Evolutionary conservation across 192 early-diverging fungal genomes (phyloP).

Genomic region (Rhizophagus prolifer): DNA sequence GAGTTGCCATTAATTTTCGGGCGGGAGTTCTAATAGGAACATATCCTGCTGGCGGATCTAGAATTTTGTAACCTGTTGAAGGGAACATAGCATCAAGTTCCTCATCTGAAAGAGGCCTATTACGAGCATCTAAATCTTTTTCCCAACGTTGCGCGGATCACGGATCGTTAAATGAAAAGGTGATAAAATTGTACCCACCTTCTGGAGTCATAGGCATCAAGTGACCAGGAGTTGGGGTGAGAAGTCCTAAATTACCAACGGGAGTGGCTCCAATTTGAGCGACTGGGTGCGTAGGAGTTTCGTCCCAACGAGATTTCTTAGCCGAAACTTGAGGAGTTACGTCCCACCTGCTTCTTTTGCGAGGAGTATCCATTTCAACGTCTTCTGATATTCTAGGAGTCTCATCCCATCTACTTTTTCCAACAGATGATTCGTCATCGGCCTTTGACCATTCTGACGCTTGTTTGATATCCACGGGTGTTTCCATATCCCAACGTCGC

Average conservation of each 20-base stretch:
- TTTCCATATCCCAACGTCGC: constrained; percentile 80
- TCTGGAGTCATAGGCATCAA: constrained; percentile 83
- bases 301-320: constrained; percentile 94
- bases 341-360: constrained; percentile 76
- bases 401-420: constrained; percentile 74
- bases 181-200: constrained; percentile 37
- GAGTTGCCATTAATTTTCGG: constrained; percentile 92
- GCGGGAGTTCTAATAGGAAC: constrained; percentile 94
- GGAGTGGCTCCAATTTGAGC: constrained; percentile 73
- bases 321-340: constrained; percentile 71
- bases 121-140: constrained; percentile 83
- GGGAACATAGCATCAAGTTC: constrained; percentile 97
- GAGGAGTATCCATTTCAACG: constrained; percentile 34
- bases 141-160: constrained; percentile 62
- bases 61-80: constrained; percentile 81
- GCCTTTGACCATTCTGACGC: constrained; percentile 55
- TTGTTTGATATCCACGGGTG: constrained; percentile 47
- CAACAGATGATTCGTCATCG: constrained; percentile 49
- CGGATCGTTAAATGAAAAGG: neutral
- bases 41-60: constrained; percentile 87
- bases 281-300: constrained; percentile 75
- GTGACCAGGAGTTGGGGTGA: constrained; percentile 73
- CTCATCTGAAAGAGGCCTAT: constrained; percentile 84
- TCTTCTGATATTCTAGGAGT: constrained; percentile 60
- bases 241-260: constrained; percentile 70